Base-by-base conservation (phyloP, 139 green algal species). In the Chlamydomonas sphaeroides region DNA sequence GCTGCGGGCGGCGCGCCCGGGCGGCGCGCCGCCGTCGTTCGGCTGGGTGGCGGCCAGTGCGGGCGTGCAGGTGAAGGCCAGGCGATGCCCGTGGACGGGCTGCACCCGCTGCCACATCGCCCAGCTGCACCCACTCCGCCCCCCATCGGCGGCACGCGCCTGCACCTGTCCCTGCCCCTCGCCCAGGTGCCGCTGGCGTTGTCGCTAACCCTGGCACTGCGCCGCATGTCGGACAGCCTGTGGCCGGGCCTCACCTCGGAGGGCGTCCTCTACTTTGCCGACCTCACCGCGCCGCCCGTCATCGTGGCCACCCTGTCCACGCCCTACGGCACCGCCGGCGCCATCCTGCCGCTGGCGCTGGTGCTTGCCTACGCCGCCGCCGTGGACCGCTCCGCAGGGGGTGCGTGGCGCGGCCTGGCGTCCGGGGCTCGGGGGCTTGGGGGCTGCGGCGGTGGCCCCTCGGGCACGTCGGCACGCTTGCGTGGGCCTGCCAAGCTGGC, bases 261-360 rank as follows among this genome's bases (percentile, higher is more conserved):
- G 66, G 85, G 85, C 42, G 10, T 59, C 48, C 59, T 76, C 26
- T 79, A 66, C 59, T 81, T 84, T 59, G 45, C 48, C 0, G 85
- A 89, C 68, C 85, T 89, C 45, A 86, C 79, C 5, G 49, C 61
- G 36, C 85, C 79, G 32, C 73, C 85, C 0, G 41, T 89, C 30
- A 85, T 73, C 74, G 59, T 86, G 38, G 39, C 68, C 15, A 84
- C 79, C 5, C n/a, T 86, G 18, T 84, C 79, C 14, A 89, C 85
- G 17, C 85, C 85, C 11, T 89, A 62, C 59, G 85, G 85, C 65
- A 89, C 79, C 18, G 51, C 72, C 32, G 85, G 85, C 7, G 67
- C 79, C 41, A 72, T 89, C 2, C n/a, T 89, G 73, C 85, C 85
- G 48, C 79, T 89, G 71, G 62, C 35, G 6, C 30, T 83, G 33